Evolutionary conservation across 345 rosid genomes (phyloP).

Genomic region (Xanthoceras sorbifolium): DNA sequence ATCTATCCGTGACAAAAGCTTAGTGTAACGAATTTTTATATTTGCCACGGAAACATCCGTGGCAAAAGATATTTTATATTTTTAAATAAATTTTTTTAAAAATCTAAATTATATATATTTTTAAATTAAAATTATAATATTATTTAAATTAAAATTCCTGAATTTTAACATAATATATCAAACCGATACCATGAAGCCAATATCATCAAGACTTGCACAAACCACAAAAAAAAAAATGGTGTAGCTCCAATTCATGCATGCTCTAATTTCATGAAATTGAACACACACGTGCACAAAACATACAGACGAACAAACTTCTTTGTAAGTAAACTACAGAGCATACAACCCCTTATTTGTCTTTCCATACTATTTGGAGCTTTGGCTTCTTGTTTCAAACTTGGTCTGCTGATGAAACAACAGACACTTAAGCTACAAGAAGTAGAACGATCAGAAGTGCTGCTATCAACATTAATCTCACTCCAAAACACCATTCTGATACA

Average conservation of each 20-base stretch:
- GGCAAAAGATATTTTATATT: no score
- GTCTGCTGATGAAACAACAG: conserved; percentile 23
- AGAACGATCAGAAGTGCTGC: conserved; percentile 18
- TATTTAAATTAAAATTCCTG: no score
- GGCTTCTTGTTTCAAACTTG: conserved; percentile 11
- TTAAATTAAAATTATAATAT: no score
- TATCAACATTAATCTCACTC: conserved; percentile 6
- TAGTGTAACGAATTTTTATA: no score
- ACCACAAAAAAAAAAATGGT: no score
- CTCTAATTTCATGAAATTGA: not conserved
- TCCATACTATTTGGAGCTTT: conserved; percentile 4
- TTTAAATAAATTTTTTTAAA: no score
- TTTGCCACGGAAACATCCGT: no score
- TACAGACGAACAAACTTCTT: not conserved
- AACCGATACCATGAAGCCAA: no score
- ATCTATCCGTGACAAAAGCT: no score
- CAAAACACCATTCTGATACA: conserved; percentile 16
- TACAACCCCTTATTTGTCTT: not conserved
- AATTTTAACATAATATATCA: no score
- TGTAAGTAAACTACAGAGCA: not conserved
- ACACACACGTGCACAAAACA: not conserved
- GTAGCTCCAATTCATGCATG: not conserved
- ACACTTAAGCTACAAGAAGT: conserved; percentile 17
- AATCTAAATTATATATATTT: no score
- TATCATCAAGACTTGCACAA: no score